phyloP scores from a whole-genome alignment of 345 rosid genomes.

The Barbarea vulgaris region DNA sequence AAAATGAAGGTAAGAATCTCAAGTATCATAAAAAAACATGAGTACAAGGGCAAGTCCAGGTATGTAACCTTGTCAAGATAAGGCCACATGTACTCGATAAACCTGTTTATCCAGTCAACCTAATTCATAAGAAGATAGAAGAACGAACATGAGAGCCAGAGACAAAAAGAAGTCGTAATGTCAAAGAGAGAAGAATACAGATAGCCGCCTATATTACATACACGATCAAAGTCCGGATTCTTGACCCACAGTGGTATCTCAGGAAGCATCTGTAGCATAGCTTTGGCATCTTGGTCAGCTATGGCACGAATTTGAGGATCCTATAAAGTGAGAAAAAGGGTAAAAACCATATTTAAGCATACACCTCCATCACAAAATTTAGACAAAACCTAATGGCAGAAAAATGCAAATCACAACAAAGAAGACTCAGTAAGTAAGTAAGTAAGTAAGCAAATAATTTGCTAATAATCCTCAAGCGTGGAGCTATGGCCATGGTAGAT shows the following conservation, averaged over 20 bases:
- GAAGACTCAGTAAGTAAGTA: not conserved
- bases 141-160: conserved; percentile 2
- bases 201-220: conserved; percentile 46
- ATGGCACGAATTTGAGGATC: conserved; percentile 72
- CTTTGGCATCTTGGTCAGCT: conserved; percentile 72
- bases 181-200: not conserved
- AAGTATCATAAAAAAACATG: not conserved
- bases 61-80: conserved; percentile 85
- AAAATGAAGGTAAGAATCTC: conserved; percentile 20
- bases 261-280: conserved; percentile 81
- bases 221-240: conserved; percentile 91
- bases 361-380: too few relatives aligned
- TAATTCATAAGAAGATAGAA: conserved; percentile 32
- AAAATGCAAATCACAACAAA: too few relatives aligned
- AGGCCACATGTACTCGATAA: conserved; percentile 87
- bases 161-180: not conserved
- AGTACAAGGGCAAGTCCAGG: not conserved
- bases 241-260: conserved; percentile 97
- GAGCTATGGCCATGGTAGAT: not conserved
- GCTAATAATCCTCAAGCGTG: not conserved
- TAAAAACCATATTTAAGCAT: not conserved
- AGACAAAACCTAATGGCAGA: too few relatives aligned
- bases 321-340: conserved; percentile 40
- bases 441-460: not conserved
- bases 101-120: conserved; percentile 94